These are phyloP conservation scores for Fusarium citri DNA, from an alignment of 2,329 filamentous ascomycete species.

Conservation along the genomic window DNA sequence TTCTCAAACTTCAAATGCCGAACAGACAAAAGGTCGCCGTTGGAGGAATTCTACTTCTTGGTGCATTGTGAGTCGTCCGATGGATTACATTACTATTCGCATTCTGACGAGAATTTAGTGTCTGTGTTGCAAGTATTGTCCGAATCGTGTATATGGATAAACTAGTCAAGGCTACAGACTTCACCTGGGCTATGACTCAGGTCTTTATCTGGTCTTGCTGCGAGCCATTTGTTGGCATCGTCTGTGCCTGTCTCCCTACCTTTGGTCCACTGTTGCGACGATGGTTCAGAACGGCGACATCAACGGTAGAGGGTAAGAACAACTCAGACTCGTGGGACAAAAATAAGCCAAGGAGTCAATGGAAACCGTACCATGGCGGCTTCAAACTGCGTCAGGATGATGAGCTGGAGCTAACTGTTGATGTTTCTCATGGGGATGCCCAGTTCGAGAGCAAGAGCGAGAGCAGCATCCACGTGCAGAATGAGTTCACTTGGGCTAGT, in stretches of 20 bases:
- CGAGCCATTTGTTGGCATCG: neutral
- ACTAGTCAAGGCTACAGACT: neutral
- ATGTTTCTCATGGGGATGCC: neutral
- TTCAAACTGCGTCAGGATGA: constrained; percentile 3
- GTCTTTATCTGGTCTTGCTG: constrained; percentile 8
- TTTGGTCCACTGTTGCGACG: constrained; percentile 1
- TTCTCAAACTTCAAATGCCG: constrained; percentile 1
- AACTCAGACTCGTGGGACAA: neutral
- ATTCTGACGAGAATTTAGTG: neutral
- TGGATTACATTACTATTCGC: rapidly evolving
- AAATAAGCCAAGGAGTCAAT: constrained; percentile 2
- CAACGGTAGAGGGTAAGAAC: neutral
- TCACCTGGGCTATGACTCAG: constrained; percentile 7
- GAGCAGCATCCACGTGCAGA: neutral
- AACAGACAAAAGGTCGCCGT: neutral
- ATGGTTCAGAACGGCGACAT: neutral
- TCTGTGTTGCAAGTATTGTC: constrained; percentile 2
- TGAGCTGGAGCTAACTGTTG: constrained; percentile 1
- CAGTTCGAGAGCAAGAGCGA: neutral
- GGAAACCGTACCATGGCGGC: neutral
- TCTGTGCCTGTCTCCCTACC: neutral
- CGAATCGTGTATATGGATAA: constrained; percentile 10
- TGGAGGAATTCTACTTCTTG: constrained; percentile 1
- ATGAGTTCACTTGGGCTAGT: neutral
- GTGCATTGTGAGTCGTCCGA: neutral